Evolutionary conservation across 306 rosid species (phyloP), one percentile per base, ranked within the genome.

Genomic region (Prunus salicina): DNA sequence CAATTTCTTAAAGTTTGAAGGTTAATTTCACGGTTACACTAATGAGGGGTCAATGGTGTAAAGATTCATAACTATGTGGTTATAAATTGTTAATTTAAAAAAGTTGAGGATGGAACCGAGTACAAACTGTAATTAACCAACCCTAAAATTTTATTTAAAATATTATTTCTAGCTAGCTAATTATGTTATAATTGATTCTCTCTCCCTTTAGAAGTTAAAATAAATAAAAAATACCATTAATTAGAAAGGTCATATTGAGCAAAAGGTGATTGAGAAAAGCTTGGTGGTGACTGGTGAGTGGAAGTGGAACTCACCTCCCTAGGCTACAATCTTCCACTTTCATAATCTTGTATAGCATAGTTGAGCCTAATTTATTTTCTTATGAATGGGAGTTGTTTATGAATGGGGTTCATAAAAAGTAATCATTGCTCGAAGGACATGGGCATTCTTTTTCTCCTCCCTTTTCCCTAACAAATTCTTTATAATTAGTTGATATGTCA

Each of bases 261-360:
- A 32, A 66, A 81, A 46, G 18, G 50, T 79, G 11, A 13, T 34
- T 67, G 6, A 53, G 67, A 70, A 61, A 69, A 69, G 22, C 43
- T 25, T 60, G 68, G 77, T 58, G 12, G 67, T 57, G 76, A 72
- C 67, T 5, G 18, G 57, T 45, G 8, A 45, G 56, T 60, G 77
- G 77, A 60, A 61, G 30, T 73, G 47, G 77, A 73, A 60, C 77
- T 60, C 77, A 61, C 69, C 77, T 46, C 58, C 68, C 69, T 25
- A 60, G 64, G 69, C 58, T 45, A 60, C 38, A 56, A 61, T 58
- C 79, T 60, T 61, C 67, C 58, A 56, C 74, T 55, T 76, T 18
- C 57, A 67, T 38, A 53, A 15, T 38, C n/a, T 38, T 66, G 13
- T 55, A 24, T 34, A 47, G 19, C 13, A 61, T 49, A 75, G 30